A percentile compares a stretch with the other conserved stretches of the same genome.
These are phyloP conservation scores for Avena eriantha DNA, from an alignment of 176 grass and related monocot genomes.

Conservation along the genomic window DNA sequence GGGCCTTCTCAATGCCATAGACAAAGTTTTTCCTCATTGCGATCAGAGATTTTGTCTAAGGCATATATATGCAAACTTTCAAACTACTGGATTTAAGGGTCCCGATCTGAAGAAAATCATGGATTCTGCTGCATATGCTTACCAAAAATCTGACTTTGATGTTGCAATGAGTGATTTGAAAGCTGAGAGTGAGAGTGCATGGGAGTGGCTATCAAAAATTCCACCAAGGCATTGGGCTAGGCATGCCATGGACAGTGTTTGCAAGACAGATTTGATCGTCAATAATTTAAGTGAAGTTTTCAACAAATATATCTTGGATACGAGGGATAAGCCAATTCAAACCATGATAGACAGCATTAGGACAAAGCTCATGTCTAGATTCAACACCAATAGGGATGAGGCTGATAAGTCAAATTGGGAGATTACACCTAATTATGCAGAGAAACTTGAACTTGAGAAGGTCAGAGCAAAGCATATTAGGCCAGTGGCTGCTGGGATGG, in stretches of 20 bases:
- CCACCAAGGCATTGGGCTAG: not conserved
- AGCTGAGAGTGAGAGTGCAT: not conserved
- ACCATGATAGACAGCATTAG: not conserved
- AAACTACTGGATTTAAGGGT: not conserved
- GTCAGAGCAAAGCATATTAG: not conserved
- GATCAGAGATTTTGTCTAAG: not conserved
- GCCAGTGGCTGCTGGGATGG: not conserved
- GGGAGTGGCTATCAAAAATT: not conserved
- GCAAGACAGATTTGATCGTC: not conserved
- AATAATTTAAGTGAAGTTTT: conserved; percentile 23
- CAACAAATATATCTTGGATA: conserved; percentile 16
- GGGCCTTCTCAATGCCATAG: not conserved
- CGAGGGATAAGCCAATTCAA: not conserved
- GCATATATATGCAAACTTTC: not conserved
- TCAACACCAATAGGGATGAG: not conserved
- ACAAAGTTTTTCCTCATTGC: not conserved
- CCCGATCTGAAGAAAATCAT: not conserved
- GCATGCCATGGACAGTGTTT: not conserved
- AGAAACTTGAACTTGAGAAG: conserved; percentile 23
- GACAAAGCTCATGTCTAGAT: conserved; percentile 4
- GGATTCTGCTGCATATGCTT: not conserved
- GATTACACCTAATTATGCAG: not conserved
- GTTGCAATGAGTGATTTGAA: conserved; percentile 2
- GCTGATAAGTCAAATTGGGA: not conserved
- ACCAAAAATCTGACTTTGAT: not conserved